Percentiles rank a stretch among this genome's conserved stretches.
phyloP scores from a whole-genome alignment of 1,284 basidiomycete genomes.

The Cystobasidium pallidum region DNA sequence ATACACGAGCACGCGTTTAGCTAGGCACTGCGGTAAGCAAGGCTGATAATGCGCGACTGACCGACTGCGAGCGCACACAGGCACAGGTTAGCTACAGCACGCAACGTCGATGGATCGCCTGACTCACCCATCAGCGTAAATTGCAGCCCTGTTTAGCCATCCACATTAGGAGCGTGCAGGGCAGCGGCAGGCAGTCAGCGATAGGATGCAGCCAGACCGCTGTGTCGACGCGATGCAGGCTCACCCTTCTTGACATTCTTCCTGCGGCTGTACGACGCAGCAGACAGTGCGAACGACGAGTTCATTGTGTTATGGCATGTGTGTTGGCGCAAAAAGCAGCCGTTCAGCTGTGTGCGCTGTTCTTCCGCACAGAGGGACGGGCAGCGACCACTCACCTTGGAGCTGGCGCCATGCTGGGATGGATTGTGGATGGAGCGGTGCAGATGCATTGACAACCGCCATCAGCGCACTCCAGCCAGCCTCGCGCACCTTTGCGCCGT shows the following conservation, averaged over 20 bases:
- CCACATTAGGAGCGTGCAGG: too few species aligned
- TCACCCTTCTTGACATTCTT: constrained; percentile 87
- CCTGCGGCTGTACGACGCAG: constrained; percentile 39
- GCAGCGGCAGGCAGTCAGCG: neutral
- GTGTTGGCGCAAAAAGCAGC: neutral
- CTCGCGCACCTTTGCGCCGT: neutral
- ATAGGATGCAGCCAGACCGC: neutral
- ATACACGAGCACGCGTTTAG: constrained; percentile 28
- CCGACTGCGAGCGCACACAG: constrained; percentile 23
- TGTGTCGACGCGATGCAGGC: constrained; percentile 12
- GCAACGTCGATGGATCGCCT: neutral
- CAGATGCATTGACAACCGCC: too few species aligned
- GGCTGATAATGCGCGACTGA: constrained; percentile 4
- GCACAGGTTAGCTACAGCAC: neutral
- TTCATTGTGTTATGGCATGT: constrained; percentile 16
- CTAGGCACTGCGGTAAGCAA: neutral
- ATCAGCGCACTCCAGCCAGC: neutral
- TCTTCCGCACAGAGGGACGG: neutral
- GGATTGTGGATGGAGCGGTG: too few species aligned
- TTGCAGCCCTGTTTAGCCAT: constrained; percentile 39
- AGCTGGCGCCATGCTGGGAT: constrained; percentile 30
- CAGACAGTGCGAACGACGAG: constrained; percentile 27
- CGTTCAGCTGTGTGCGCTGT: constrained; percentile 6
- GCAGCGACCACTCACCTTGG: constrained; percentile 17
- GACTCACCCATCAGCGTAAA: constrained; percentile 45